Evolutionary conservation across 352 stramenopile genomes (phyloP).

Genomic region (Chrysophaeum taylorii): DNA sequence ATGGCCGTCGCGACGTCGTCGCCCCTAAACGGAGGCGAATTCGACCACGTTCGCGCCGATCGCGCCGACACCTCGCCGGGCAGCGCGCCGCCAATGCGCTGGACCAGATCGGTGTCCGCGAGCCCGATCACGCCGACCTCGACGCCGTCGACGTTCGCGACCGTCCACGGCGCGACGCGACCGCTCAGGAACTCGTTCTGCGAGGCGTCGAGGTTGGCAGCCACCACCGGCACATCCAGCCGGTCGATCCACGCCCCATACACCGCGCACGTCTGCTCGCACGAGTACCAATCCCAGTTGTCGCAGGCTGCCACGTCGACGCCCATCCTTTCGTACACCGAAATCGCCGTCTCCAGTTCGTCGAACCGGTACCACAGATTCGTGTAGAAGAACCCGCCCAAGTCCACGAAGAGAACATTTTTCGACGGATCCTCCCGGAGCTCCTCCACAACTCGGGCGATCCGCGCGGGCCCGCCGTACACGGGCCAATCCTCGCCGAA

Average conservation of each 20-base stretch:
- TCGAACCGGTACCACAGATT: background rate
- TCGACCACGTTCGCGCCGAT: too few relatives aligned
- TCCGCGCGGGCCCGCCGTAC: background rate
- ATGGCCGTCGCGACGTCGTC: background rate
- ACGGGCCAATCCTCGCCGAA: background rate
- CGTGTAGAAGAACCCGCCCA: background rate
- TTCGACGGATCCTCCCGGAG: background rate
- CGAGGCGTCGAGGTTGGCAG: background rate
- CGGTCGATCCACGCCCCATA: background rate
- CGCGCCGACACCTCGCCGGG: too few relatives aligned
- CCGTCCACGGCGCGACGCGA: background rate
- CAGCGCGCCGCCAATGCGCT: too few relatives aligned
- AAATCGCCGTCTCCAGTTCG: background rate
- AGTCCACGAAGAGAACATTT: background rate
- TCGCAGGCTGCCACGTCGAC: background rate
- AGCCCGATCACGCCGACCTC: background rate
- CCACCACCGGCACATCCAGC: background rate
- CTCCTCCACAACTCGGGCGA: background rate
- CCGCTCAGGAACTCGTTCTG: background rate
- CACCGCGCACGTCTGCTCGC: background rate
- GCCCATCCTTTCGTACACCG: background rate
- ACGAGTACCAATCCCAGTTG: background rate
- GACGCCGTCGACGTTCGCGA: background rate
- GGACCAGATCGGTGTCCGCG: background rate
- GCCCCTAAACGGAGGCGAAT: too few relatives aligned